phyloP scores from a whole-genome alignment of 371 early-diverging fungal species.

The Gilbertella persicaria region DNA sequence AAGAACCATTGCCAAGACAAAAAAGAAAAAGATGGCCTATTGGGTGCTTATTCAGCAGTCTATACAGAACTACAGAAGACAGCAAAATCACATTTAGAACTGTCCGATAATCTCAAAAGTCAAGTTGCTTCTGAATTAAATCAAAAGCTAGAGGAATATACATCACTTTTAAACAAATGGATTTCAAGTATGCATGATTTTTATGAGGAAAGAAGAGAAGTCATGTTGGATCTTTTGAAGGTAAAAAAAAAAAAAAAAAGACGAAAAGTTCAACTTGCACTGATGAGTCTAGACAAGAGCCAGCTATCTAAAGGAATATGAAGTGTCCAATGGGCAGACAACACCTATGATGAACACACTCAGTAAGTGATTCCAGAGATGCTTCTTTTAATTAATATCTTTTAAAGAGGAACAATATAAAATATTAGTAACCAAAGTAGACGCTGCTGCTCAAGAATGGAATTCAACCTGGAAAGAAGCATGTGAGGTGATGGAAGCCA shows the following conservation, averaged over 20 bases:
- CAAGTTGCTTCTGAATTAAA: slow-evolving; percentile 25
- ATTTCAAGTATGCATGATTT: slow-evolving; percentile 8
- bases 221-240: slow-evolving; percentile 18
- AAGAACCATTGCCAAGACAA: not conserved
- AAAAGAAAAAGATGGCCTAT: slow-evolving; percentile 5
- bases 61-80: slow-evolving; percentile 32
- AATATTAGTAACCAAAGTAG: slow-evolving; percentile 20
- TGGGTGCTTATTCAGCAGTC: slow-evolving; percentile 21
- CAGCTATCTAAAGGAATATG: slow-evolving; percentile 22
- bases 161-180: slow-evolving; percentile 24
- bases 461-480: slow-evolving; percentile 38
- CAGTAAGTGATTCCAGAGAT: slow-evolving; percentile 15
- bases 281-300: slow-evolving; percentile 23
- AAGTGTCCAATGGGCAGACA: slow-evolving; percentile 14
- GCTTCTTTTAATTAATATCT: not conserved
- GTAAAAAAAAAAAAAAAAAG: slow-evolving; percentile 3
- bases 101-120: slow-evolving; percentile 26
- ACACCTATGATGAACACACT: slow-evolving; percentile 10
- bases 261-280: too few relatives aligned
- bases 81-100: slow-evolving; percentile 37
- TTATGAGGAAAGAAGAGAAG: slow-evolving; percentile 16
- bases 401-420: slow-evolving; percentile 28
- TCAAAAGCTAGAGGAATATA: slow-evolving; percentile 17
- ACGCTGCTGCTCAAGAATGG: slow-evolving; percentile 36
- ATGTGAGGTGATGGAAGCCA: slow-evolving; percentile 37